Base-by-base conservation (phyloP, 345 rosid genomes). In the Dipteronia dyeriana region DNA sequence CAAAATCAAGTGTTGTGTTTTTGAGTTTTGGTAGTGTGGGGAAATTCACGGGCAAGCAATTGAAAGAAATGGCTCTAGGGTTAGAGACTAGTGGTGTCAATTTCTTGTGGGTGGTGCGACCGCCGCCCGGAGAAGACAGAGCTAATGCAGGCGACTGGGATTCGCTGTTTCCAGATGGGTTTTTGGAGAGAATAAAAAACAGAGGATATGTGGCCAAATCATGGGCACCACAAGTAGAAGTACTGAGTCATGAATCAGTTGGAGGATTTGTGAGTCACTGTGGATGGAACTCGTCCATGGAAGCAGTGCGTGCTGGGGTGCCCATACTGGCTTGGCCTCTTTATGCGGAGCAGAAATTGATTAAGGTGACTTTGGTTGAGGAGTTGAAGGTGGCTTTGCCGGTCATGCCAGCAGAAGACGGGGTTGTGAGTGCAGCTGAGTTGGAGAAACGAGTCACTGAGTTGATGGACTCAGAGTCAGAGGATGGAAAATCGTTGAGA, bases 101-200 rank as follows among this genome's bases (percentile, higher is more conserved):
- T 60, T 82, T 82, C 75, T 57, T 82, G 39, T 82, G 79, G 82
- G 79, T 71, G 68, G 73, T 82, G 57, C 73, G 73, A 6, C 79
- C 70, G 29, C 78, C 66, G 5, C 38, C 38, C 1, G 6, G 38
- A 34, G 62, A 29, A 4, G 20, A 1, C 14, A 8, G 2, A 0
- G 22, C 25, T 29, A 47, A 47, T 47, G 60, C 23, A 14, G 34
- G 8, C 9, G 59, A n/a, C 8, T 47, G 61, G 53, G 79, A 71
- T 8, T 1, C 1, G 41, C 6, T 70, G 9, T 9, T 81, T 43
- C 84, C 78, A 7, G 66, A 23, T n/a, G 84, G 79, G 0, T 81
- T 78, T 67, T 29, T 74, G 61, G 76, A 78, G 51, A 60, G 76
- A 64, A 81, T 78, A 1, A 51, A 45, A 29, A 75, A 22, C 2